Conservation (phyloP, 2,329 filamentous ascomycete species). For the Dothideomycetes sp. region DNA sequence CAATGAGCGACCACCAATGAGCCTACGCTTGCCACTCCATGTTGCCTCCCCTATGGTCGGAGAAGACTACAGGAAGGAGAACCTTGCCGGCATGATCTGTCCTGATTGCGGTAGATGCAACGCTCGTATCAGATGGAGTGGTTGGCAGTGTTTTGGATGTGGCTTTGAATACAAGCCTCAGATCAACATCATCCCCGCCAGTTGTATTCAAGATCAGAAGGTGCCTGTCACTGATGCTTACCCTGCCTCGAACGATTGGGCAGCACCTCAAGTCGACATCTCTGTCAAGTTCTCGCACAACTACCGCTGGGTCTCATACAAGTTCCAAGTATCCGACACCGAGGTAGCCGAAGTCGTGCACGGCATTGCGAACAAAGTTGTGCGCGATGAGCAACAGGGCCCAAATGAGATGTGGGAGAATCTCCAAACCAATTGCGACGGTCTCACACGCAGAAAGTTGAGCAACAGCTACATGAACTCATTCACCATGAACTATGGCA, state of each 20-base stretch:
- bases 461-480: constrained; percentile 24
- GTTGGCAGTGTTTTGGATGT: constrained; percentile 54
- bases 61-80: constrained; percentile 42
- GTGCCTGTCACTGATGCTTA: constrained; percentile 28
- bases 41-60: constrained; percentile 30
- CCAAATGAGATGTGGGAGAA: constrained; percentile 52
- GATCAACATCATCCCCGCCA: constrained; percentile 20
- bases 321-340: constrained; percentile 34
- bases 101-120: constrained; percentile 54
- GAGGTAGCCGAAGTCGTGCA: constrained; percentile 41
- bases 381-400: constrained; percentile 45
- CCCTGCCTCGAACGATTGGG: constrained; percentile 24
- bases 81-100: constrained; percentile 58
- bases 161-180: constrained; percentile 34
- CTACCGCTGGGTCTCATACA: constrained; percentile 38
- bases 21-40: constrained; percentile 21
- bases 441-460: constrained; percentile 23
- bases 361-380: constrained; percentile 45
- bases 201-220: constrained; percentile 27
- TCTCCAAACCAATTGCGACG: constrained; percentile 34
- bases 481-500: constrained; percentile 38
- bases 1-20: constrained; percentile 30
- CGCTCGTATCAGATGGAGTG: constrained; percentile 50
- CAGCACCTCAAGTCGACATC: constrained; percentile 25
- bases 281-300: constrained; percentile 24